Base-by-base conservation (phyloP, 139 green algal genomes). In the Zygnema cylindricum region DNA sequence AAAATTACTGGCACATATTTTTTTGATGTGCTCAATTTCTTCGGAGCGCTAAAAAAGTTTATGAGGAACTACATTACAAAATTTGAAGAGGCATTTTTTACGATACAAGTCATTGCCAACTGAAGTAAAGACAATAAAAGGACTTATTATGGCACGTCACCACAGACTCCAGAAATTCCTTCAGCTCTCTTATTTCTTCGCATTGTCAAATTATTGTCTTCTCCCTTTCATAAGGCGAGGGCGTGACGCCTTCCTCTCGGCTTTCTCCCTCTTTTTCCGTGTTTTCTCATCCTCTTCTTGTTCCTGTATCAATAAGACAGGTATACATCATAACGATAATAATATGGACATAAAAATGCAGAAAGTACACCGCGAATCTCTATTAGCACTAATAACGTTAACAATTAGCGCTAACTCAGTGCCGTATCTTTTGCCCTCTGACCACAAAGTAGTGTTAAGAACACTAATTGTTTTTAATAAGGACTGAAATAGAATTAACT, bases 241-340 rank as follows among this genome's bases (percentile, higher is more conserved):
- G 36, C 84, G 40, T 23, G 79, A 41, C n/a, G 76, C 84, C 25
- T 88, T 89, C 11, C 75, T 25, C 54, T 89, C 84, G 36, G 79
- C 32, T 30, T 89, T 89, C 84, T 88, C 76, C 25, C 84, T 2
- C 55, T 49, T 88, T 63, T 89, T 89, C 1, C 21, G 30, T 7
- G 41, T 39, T 25, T 25, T 88, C 77, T 89, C 77, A 2, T 88
- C 76, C 25, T 89, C 84, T 49, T 88, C 32, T 33, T 55, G 75
- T 32, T 86, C 77, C 33, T 85, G 33, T 7, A 25, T 54, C 7
- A 55, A 75, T 57, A 54, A 40, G 43, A 43, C 7, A 55, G 71
- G 16, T 79, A 79, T 25, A 7, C 38, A 55, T 7, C 3, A 42
- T 25, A 43, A 79, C 43, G 71, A 79, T 38, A 69, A 43, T 79